Evolutionary conservation across 139 green algal species (phyloP), one percentile per base, ranked within the genome.

Genomic region (Ettlia oleoabundans): DNA sequence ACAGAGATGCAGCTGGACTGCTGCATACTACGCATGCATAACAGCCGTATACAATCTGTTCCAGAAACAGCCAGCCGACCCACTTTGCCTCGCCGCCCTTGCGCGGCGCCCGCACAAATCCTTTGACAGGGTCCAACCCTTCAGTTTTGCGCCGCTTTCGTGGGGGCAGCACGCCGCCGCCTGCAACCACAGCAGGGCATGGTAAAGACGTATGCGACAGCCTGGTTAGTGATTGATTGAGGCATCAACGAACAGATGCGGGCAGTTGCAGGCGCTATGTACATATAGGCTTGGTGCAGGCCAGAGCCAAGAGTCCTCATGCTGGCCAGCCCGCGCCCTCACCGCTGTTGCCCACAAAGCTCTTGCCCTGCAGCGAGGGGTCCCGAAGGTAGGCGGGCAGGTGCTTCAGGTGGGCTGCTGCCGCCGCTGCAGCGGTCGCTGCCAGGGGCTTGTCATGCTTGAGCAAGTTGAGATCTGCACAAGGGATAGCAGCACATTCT

Each of bases 301-400:
- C n/a, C n/a, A n/a, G n/a, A n/a, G n/a, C n/a, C n/a, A n/a, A n/a
- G n/a, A n/a, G n/a, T n/a, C n/a, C n/a, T n/a, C n/a, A n/a, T n/a
- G n/a, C n/a, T n/a, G n/a, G n/a, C n/a, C n/a, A n/a, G n/a, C n/a
- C n/a, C n/a, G n/a, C n/a, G n/a, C n/a, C n/a, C 78, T 41, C 65
- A 77, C 78, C 65, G n/a, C 64, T 75, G 65, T 69, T 77, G 35
- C 65, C 66, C 33, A 58, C 78, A 43, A 68, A 58, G 47, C 42
- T 78, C 40, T 21, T 37, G 42, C 70, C 80, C 41, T 79, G 69
- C 24, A 92, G 58, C 18, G 83, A 79, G 8, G 88, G 72, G 64
- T 93, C 91, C 9, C 84, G 71, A 52, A 97, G 83, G 87, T 97
- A 97, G 4, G 89, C 83, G 8, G 94, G 94, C 15, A 97, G 22